phyloP scores from a whole-genome alignment of 805 yeast species.

The Hagleromyces aurorensis region DNA sequence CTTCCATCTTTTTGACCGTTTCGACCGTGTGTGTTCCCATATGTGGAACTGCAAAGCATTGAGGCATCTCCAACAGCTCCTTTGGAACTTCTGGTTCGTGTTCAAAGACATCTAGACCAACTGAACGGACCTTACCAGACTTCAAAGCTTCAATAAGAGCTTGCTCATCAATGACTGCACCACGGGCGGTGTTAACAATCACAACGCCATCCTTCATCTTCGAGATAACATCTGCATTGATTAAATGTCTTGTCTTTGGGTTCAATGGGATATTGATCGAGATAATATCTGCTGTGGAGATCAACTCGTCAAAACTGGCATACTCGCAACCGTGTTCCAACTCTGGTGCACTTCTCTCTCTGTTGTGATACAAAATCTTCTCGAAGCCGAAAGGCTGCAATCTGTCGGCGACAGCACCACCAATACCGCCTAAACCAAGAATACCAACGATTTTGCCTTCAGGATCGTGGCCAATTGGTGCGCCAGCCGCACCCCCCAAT shows the following conservation, averaged over 20 bases:
- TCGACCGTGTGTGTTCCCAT: constrained; percentile 79
- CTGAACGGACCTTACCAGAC: constrained; percentile 55
- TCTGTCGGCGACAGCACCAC: constrained; percentile 68
- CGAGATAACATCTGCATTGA: constrained; percentile 50
- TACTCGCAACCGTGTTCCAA: constrained; percentile 65
- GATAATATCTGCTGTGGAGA: constrained; percentile 57
- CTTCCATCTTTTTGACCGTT: constrained; percentile 75
- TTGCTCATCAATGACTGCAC: constrained; percentile 66
- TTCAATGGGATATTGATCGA: constrained; percentile 75
- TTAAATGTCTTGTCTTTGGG: constrained; percentile 57
- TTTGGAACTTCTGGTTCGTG: constrained; percentile 62
- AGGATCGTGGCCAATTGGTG: constrained; percentile 66
- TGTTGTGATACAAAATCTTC: constrained; percentile 65
- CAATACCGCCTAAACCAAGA: constrained; percentile 86
- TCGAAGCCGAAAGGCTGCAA: constrained; percentile 70
- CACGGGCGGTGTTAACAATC: constrained; percentile 78
- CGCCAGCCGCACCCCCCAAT: constrained; percentile 50
- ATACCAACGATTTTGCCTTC: constrained; percentile 71
- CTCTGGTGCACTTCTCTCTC: constrained; percentile 49
- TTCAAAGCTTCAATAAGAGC: constrained; percentile 50
- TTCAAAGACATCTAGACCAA: constrained; percentile 72
- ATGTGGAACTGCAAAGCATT: constrained; percentile 76
- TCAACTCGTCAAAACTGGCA: constrained; percentile 61
- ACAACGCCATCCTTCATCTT: constrained; percentile 77
- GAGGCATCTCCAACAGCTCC: constrained; percentile 54